Conservation (phyloP, 2,329 filamentous ascomycete species). For the Ophiosphaerella narmari region DNA sequence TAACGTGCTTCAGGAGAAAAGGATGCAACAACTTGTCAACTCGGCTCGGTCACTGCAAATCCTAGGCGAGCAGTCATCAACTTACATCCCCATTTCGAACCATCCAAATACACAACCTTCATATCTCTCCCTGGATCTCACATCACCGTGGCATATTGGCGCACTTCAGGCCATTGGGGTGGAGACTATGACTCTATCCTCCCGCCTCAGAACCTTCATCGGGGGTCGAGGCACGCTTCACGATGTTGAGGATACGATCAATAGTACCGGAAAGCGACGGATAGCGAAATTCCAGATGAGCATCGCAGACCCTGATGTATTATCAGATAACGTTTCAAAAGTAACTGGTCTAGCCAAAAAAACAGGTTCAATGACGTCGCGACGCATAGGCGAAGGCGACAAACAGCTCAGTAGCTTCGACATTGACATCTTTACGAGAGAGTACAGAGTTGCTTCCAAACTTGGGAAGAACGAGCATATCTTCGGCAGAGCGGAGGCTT, state of each 20-base stretch:
- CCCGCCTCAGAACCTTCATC: conserved; percentile 62
- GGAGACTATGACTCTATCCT: conserved; percentile 78
- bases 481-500: conserved; percentile 48
- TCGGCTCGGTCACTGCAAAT: conserved; percentile 72
- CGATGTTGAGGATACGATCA: conserved; percentile 69
- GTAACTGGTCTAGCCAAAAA: conserved; percentile 34
- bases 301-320: conserved; percentile 50
- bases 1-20: conserved; percentile 58
- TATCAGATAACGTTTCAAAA: conserved; percentile 29
- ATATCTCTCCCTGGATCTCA: conserved; percentile 63
- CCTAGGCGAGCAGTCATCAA: conserved; percentile 71
- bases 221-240: conserved; percentile 59
- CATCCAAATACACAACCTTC: conserved; percentile 61
- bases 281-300: conserved; percentile 76
- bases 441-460: conserved; percentile 27
- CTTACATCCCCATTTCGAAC: conserved; percentile 74
- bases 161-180: conserved; percentile 76
- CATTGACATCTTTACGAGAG: conserved; percentile 39
- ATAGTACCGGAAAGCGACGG: conserved; percentile 76
- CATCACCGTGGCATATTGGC: conserved; percentile 78
- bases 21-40: conserved; percentile 71
- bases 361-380: conserved; percentile 28
- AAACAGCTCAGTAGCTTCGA: conserved; percentile 35
- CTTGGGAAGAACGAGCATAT: conserved; percentile 39
- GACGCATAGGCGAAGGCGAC: conserved; percentile 20